Conservation (phyloP, 2,329 filamentous ascomycete genomes). For the Geosmithia morbida region DNA sequence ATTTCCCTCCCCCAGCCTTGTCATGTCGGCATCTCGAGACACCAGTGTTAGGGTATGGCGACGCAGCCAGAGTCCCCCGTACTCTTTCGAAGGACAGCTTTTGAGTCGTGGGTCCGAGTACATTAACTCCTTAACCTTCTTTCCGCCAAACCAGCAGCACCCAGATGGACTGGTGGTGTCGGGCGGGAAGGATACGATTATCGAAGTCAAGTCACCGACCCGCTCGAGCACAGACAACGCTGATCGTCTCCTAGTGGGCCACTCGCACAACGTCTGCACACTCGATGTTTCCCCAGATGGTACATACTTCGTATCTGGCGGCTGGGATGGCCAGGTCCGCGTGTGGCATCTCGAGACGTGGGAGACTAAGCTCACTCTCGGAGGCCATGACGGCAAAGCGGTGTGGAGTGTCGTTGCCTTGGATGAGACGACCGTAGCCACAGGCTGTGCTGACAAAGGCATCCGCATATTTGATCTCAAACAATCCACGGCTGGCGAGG, state of each 20-base stretch:
- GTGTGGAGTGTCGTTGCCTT: constrained; percentile 90
- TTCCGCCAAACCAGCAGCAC: constrained; percentile 52
- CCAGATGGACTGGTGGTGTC: constrained; percentile 75
- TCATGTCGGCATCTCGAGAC: constrained; percentile 84
- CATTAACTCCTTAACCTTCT: constrained; percentile 71
- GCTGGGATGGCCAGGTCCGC: constrained; percentile 83
- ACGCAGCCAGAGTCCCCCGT: constrained; percentile 48
- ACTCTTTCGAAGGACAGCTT: constrained; percentile 63
- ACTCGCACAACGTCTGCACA: constrained; percentile 76
- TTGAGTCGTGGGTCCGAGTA: constrained; percentile 70
- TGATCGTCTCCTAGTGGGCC: constrained; percentile 74
- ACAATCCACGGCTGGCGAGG: constrained; percentile 37
- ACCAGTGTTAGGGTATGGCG: constrained; percentile 82
- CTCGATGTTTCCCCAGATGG: constrained; percentile 64
- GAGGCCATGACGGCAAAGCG: constrained; percentile 58
- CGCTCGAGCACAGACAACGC: constrained; percentile 59
- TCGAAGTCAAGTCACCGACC: constrained; percentile 69
- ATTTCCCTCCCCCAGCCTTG: constrained; percentile 57
- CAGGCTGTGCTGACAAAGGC: constrained; percentile 80
- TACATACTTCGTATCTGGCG: constrained; percentile 70
- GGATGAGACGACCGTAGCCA: constrained; percentile 67
- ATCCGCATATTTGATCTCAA: constrained; percentile 73
- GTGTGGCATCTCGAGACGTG: constrained; percentile 80
- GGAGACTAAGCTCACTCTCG: constrained; percentile 58
- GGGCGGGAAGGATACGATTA: constrained; percentile 81